Conservation (phyloP, 129 eudicot species). For the Cynara cardunculus region DNA sequence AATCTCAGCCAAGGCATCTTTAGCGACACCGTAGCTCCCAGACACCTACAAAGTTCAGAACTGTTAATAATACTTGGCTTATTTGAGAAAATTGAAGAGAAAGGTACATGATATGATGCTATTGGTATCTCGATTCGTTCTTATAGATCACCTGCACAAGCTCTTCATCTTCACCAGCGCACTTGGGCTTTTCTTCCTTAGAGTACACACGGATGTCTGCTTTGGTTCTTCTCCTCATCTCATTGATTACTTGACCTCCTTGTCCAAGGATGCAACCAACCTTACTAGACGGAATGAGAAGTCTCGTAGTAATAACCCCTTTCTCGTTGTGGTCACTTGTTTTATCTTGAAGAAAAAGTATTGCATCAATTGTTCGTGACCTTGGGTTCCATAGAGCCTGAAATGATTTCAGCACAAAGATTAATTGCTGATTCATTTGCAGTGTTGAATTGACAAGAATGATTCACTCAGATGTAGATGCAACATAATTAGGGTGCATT, state of each 20-base stretch:
- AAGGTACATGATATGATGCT: not conserved
- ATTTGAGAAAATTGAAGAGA: not conserved
- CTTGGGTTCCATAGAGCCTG: constrained; percentile 62
- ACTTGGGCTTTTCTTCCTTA: constrained; percentile 72
- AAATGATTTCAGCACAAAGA: constrained; percentile 13
- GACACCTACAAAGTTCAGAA: constrained; percentile 44
- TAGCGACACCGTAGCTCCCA: constrained; percentile 59
- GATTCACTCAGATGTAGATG: not conserved
- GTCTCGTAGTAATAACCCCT: constrained; percentile 59
- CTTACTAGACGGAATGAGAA: constrained; percentile 73
- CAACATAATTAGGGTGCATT: not conserved
- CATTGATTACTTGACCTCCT: constrained; percentile 82
- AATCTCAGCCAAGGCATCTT: constrained; percentile 73
- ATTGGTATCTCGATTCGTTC: not conserved
- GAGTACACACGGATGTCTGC: constrained; percentile 80
- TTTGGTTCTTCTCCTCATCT: constrained; percentile 81
- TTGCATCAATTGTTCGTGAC: constrained; percentile 80
- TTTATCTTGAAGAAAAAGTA: constrained; percentile 72
- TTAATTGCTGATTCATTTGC: not conserved
- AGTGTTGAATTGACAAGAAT: not conserved
- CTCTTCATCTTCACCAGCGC: constrained; percentile 81
- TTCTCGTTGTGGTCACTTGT: constrained; percentile 63
- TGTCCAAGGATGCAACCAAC: constrained; percentile 89
- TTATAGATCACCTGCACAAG: constrained; percentile 65
- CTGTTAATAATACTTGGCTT: not conserved